phyloP scores from a whole-genome alignment of 1,284 basidiomycete genomes.

The Naganishia albida region DNA sequence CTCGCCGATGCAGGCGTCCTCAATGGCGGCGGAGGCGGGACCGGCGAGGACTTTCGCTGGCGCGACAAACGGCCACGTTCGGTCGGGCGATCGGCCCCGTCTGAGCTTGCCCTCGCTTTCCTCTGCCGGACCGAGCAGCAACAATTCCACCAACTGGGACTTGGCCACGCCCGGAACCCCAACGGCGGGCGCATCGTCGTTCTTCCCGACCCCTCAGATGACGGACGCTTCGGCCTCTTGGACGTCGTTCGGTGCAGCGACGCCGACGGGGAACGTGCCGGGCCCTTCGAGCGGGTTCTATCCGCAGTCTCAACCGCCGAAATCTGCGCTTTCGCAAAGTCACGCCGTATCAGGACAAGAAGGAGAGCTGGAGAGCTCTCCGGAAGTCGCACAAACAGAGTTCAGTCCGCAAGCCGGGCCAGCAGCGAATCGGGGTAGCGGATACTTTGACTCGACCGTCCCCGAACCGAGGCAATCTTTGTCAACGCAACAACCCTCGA shows the following conservation, averaged over 20 bases:
- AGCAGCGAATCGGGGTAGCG: no score
- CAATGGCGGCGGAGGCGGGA: background rate
- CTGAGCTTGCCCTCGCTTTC: conserved; percentile 5
- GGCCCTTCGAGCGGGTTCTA: background rate
- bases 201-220: conserved; percentile 4
- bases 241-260: conserved; percentile 27
- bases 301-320: background rate
- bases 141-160: conserved; percentile 2
- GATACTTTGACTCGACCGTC: no score
- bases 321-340: background rate
- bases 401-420: background rate
- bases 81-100: conserved; percentile 7
- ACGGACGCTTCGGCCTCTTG: background rate
- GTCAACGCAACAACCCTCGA: no score
- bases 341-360: background rate
- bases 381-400: no score
- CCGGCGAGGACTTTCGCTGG: background rate
- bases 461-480: no score
- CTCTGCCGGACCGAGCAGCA: background rate
- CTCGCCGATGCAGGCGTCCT: conserved; percentile 9
- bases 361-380: no score
- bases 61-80: background rate
- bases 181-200: conserved; percentile 6
- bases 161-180: conserved; percentile 27
- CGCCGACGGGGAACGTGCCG: conserved; percentile 18